A percentile compares a stretch with the other conserved stretches of the same genome.
These are phyloP conservation scores for Aspergillus ruber DNA, from an alignment of 2,329 filamentous ascomycete species.

Conservation along the genomic window DNA sequence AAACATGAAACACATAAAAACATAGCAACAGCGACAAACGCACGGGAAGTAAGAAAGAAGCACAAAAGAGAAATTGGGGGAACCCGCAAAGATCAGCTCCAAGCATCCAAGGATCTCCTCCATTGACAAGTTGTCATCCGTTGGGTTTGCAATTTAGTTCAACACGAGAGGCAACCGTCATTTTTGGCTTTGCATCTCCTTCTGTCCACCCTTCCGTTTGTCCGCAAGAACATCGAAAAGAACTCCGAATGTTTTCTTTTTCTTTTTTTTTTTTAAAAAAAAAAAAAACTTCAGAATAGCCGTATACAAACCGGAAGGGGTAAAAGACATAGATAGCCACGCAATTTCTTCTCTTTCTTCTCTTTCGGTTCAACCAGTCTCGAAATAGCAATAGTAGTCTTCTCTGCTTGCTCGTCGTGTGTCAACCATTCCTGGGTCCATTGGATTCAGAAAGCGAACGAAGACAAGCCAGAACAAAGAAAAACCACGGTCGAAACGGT, in stretches of 20 bases:
- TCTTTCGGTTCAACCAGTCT: constrained; percentile 20
- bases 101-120: constrained; percentile 12
- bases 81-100: background rate
- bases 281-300: constrained; percentile 8
- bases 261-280: too few species aligned
- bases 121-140: constrained; percentile 12
- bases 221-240: constrained; percentile 8
- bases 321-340: constrained; percentile 29
- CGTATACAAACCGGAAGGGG: constrained; percentile 14
- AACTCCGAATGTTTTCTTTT: constrained; percentile 7
- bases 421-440: constrained; percentile 1
- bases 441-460: constrained; percentile 7
- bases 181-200: constrained; percentile 25
- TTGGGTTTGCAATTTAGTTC: constrained; percentile 13
- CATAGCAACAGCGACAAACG: constrained; percentile 7
- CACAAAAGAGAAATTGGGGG: constrained; percentile 7
- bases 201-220: constrained; percentile 20
- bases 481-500: constrained; percentile 26
- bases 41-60: constrained; percentile 6
- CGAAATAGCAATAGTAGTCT: constrained; percentile 13
- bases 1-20: constrained; percentile 5
- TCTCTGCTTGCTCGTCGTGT: background rate
- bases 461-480: constrained; percentile 9
- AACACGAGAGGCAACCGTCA: constrained; percentile 18
- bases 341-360: constrained; percentile 3